Evolutionary conservation across 2,329 filamentous ascomycete genomes (phyloP).

Genomic region (Trichoderma sp.): DNA sequence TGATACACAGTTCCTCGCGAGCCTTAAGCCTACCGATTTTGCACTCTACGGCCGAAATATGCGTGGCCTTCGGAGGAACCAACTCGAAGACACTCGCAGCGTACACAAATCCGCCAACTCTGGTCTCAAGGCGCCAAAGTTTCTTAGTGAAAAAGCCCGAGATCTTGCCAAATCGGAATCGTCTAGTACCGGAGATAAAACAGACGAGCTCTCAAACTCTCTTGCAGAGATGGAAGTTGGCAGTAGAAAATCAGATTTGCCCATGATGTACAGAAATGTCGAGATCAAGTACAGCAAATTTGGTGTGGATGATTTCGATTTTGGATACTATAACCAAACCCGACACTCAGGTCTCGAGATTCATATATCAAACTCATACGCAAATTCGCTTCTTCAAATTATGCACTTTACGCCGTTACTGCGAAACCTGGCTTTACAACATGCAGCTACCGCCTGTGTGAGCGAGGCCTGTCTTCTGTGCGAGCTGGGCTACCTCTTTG

Average conservation of each 20-base stretch:
- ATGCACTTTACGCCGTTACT: constrained; percentile 87
- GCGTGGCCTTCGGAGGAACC: constrained; percentile 71
- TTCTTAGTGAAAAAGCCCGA: constrained; percentile 88
- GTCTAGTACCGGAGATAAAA: constrained; percentile 41
- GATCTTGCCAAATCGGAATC: constrained; percentile 53
- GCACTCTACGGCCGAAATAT: constrained; percentile 78
- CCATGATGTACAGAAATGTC: constrained; percentile 85
- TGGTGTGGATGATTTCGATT: constrained; percentile 98
- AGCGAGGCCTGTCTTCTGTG: constrained; percentile 84
- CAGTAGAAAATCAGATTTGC: constrained; percentile 75
- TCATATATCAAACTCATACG: constrained; percentile 95
- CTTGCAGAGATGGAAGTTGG: constrained; percentile 69
- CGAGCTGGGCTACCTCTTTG: constrained; percentile 91
- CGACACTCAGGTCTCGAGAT: constrained; percentile 89
- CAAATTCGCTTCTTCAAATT: constrained; percentile 86
- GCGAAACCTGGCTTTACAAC: constrained; percentile 82
- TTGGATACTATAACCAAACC: constrained; percentile 93
- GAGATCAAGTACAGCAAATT: constrained; percentile 99
- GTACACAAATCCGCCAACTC: constrained; percentile 59
- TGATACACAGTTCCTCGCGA: constrained; percentile 66
- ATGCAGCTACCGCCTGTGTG: constrained; percentile 81
- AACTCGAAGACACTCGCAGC: constrained; percentile 73
- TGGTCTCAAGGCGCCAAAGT: constrained; percentile 73
- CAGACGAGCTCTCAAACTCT: constrained; percentile 60
- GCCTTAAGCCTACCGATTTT: constrained; percentile 69